Evolutionary conservation across 148 eudicot species (phyloP), one percentile per base, ranked within the genome.

Genomic region (Rhododendron williamsianum): DNA sequence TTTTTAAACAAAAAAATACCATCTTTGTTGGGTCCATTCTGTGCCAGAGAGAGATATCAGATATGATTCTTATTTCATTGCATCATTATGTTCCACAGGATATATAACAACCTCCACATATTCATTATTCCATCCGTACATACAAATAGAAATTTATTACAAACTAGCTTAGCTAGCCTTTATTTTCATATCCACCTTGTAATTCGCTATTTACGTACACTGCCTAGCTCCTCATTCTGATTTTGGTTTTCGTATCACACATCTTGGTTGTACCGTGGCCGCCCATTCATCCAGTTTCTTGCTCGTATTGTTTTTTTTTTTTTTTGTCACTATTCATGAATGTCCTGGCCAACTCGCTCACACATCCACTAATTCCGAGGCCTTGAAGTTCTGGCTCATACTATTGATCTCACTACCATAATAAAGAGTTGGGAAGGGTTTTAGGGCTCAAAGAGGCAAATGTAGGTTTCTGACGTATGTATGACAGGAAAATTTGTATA

Each of bases 71-170:
- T 41, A 41, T 41, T 41, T 41, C 6, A 41, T 41, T 41, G 45
- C 45, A 41, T 41, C 36, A 35, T 35, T 35, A 35, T 35, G 36
- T 35, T 41, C 45, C 45, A 41, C 45, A 41, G 8, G 45, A 41
- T 41, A 41, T 41, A 41, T 41, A 41, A 41, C 45, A 43, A 69
- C 8, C 16, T 69, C 63, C 45, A 27, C 78, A 38, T 45, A 18
- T 73, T 63, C 78, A 83, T 83, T 83, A 69, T 69, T 83, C 78
- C 25, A 83, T 83, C 33, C 18, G 78, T 8, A 69, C 78, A 83
- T 43, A 27, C 45, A 83, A 7, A 72, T 67, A 9, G 25, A 41
- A 8, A 65, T 52, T 21, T 38, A 2, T 63, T 51, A 63, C 74
- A 25, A 25, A 25, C 30, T 27, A 71, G 38, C 41, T 25, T 46